Percentiles rank a stretch among this genome's conserved stretches.
phyloP scores from a whole-genome alignment of 306 rosid genomes.

The Medicago lupulina region DNA sequence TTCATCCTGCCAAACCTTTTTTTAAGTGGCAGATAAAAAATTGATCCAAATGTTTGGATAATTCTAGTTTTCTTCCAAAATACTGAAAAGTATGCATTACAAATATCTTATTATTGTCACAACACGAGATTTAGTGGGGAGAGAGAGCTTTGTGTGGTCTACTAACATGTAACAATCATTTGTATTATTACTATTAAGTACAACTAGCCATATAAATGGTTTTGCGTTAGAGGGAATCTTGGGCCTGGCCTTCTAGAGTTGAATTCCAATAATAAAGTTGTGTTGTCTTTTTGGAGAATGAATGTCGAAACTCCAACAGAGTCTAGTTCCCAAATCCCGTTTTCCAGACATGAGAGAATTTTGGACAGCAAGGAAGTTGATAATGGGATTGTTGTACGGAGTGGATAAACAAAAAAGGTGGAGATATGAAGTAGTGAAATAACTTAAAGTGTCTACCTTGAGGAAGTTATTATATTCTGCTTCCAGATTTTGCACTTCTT shows the following conservation, averaged over 20 bases:
- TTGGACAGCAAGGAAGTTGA: conserved; percentile 8
- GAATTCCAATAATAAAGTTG: conserved; percentile 10
- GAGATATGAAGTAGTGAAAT: conserved; percentile 25
- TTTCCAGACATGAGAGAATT: conserved; percentile 8
- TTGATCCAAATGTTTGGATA: conserved; percentile 12
- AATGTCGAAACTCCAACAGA: background rate
- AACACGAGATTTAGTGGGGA: background rate
- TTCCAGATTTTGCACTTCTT: conserved; percentile 27
- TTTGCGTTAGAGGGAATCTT: conserved; percentile 5
- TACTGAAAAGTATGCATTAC: background rate
- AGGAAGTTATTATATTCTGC: conserved; percentile 31
- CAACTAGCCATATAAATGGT: conserved; percentile 11
- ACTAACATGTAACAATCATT: background rate
- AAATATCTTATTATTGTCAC: background rate
- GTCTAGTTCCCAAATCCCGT: conserved; percentile 13
- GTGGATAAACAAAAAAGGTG: background rate
- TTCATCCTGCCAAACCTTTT: conserved; percentile 5
- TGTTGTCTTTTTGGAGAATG: conserved; percentile 3
- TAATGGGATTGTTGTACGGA: conserved; percentile 12
- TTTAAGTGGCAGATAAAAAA: background rate
- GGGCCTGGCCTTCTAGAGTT: conserved; percentile 1
- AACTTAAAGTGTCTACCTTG: background rate
- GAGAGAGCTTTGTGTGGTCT: conserved; percentile 11
- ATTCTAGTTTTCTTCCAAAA: background rate
- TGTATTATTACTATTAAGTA: conserved; percentile 3